These are phyloP conservation scores for Acanthamoeba lenticulata DNA, from an alignment of 208 protist genomes.

Conservation along the genomic window DNA sequence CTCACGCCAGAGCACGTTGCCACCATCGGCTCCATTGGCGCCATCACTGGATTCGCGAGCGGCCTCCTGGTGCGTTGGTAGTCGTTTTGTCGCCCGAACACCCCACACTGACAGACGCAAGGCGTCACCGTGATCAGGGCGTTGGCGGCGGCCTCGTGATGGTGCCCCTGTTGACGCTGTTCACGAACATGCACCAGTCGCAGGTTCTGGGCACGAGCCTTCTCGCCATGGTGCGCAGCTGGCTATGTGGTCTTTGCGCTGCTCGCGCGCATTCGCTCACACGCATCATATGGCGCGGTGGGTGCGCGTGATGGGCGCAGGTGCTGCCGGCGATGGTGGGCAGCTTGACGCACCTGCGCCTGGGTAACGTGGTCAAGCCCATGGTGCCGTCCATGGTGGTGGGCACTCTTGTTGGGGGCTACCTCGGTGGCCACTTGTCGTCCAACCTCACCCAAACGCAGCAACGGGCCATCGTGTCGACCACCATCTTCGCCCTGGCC, in stretches of 20 bases:
- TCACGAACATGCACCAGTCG: not conserved
- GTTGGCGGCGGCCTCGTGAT: not conserved
- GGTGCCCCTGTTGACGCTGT: slow-evolving; percentile 20
- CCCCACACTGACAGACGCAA: not conserved
- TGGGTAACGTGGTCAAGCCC: not conserved
- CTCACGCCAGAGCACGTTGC: not conserved
- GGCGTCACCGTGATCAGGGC: not conserved
- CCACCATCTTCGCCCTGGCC: not conserved
- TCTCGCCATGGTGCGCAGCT: slow-evolving; percentile 32
- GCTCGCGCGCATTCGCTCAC: not conserved
- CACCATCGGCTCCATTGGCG: not conserved
- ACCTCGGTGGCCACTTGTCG: not conserved
- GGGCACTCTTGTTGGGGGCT: not conserved
- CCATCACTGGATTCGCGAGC: not conserved
- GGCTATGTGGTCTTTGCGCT: not conserved
- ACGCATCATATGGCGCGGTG: not conserved
- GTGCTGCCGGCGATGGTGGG: not conserved
- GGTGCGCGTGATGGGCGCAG: not conserved
- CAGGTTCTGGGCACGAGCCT: slow-evolving; percentile 34
- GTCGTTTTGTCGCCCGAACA: no score
- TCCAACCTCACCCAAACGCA: not conserved
- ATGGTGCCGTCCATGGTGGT: not conserved
- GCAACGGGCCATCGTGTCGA: not conserved
- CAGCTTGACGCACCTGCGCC: not conserved
- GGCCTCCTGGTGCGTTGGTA: not conserved